These are phyloP conservation scores for Diaporthe vexans DNA, from an alignment of 2,329 filamentous ascomycete genomes.

Conservation along the genomic window DNA sequence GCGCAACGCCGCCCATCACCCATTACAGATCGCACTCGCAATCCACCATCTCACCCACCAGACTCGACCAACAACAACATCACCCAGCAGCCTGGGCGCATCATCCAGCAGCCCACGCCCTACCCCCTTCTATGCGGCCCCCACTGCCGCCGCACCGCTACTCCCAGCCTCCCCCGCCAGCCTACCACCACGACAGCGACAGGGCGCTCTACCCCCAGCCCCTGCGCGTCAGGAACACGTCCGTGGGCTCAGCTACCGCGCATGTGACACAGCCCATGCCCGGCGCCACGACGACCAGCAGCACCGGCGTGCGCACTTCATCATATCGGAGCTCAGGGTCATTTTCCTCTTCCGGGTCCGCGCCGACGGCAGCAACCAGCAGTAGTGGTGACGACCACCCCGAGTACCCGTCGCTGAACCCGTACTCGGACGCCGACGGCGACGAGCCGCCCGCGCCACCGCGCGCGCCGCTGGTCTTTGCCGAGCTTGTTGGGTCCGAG, in stretches of 20 bases:
- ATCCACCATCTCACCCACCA: neutral
- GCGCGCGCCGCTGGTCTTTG: slow-evolving; percentile 41
- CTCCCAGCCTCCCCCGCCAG: neutral
- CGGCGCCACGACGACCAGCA: neutral
- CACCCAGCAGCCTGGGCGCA: neutral
- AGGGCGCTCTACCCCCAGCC: slow-evolving; percentile 28
- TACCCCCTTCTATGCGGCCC: neutral
- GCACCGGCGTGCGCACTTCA: neutral
- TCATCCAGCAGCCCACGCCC: neutral
- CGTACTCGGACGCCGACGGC: slow-evolving; percentile 43
- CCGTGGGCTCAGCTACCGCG: slow-evolving; percentile 4
- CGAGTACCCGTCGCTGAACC: slow-evolving; percentile 50
- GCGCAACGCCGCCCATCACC: neutral
- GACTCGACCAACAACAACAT: neutral
- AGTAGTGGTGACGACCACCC: slow-evolving; percentile 39
- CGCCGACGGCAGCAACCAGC: slow-evolving; percentile 5
- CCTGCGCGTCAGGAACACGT: slow-evolving; percentile 34
- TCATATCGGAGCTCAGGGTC: neutral
- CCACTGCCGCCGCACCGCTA: neutral
- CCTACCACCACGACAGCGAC: neutral
- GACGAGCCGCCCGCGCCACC: slow-evolving; percentile 34
- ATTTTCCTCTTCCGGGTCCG: neutral
- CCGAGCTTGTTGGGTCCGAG: slow-evolving; percentile 34
- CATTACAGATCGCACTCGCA: slow-evolving; percentile 26
- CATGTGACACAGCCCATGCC: neutral